phyloP scores from a whole-genome alignment of 78 protist genomes.

The Polysphondylium violaceum region DNA sequence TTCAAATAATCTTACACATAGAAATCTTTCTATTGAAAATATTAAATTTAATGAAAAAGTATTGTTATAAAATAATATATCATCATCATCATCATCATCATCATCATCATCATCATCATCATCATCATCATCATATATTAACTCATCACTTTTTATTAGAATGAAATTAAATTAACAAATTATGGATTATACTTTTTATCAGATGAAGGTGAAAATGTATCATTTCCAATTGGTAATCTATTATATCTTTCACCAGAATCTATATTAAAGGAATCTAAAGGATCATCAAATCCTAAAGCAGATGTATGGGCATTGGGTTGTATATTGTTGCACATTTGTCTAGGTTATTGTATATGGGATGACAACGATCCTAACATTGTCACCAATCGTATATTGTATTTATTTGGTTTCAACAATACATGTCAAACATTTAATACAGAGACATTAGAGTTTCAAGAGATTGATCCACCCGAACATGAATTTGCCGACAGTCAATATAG shows the following conservation, averaged over 20 bases:
- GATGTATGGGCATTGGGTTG: slow-evolving; percentile 81
- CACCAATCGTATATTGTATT: slow-evolving; percentile 37
- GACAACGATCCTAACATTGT: slow-evolving; percentile 25
- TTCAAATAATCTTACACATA: slow-evolving; percentile 45
- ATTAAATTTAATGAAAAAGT: slow-evolving; percentile 57
- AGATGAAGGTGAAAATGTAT: slow-evolving; percentile 69
- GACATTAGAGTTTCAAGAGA: slow-evolving; percentile 20
- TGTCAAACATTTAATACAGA: slow-evolving; percentile 21
- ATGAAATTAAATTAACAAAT: slow-evolving; percentile 51
- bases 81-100: neutral
- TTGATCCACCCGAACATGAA: neutral
- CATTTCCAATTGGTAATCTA: slow-evolving; percentile 78
- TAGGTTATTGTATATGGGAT: slow-evolving; percentile 53
- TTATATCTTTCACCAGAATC: slow-evolving; percentile 64
- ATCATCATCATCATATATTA: neutral
- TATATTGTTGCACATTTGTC: slow-evolving; percentile 19
- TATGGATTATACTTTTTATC: slow-evolving; percentile 61
- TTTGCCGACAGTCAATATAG: neutral
- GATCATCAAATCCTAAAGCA: slow-evolving; percentile 49
- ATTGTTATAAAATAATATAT: neutral
- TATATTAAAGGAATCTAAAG: slow-evolving; percentile 31
- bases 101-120: neutral
- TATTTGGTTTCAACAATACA: slow-evolving; percentile 25
- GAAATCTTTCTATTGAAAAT: slow-evolving; percentile 70
- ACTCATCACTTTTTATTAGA: slow-evolving; percentile 4